phyloP scores from a whole-genome alignment of 2,329 filamentous ascomycete species.

The Akanthomyces lecanii region DNA sequence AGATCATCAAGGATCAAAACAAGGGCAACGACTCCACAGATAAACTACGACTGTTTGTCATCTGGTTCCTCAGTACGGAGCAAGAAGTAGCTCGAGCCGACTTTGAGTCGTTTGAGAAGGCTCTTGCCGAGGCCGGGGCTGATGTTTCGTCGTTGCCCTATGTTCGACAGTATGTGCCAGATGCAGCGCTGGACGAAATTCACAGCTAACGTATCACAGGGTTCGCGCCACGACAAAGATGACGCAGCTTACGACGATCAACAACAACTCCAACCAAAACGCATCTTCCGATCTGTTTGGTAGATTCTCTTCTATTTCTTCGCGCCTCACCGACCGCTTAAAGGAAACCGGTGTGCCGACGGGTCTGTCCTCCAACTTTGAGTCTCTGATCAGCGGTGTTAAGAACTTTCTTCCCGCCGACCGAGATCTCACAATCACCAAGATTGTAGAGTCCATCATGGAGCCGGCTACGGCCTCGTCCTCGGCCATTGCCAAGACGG shows the following conservation, averaged over 20 bases:
- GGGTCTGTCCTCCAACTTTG: slow-evolving; percentile 71
- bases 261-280: slow-evolving; percentile 63
- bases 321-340: slow-evolving; percentile 86
- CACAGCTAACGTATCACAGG: slow-evolving; percentile 38
- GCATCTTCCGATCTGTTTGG: slow-evolving; percentile 78
- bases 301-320: slow-evolving; percentile 87
- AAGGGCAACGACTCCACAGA: slow-evolving; percentile 83
- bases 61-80: slow-evolving; percentile 95
- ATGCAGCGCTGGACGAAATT: not conserved
- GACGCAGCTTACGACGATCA: slow-evolving; percentile 94
- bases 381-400: slow-evolving; percentile 89
- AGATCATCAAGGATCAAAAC: slow-evolving; percentile 73
- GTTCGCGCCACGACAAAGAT: slow-evolving; percentile 94
- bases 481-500: slow-evolving; percentile 91
- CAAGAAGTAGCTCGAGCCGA: slow-evolving; percentile 79
- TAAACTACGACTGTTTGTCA: slow-evolving; percentile 90
- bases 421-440: slow-evolving; percentile 92
- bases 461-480: slow-evolving; percentile 86
- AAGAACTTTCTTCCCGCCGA: slow-evolving; percentile 98
- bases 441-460: slow-evolving; percentile 98
- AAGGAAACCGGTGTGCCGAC: slow-evolving; percentile 81
- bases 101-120: slow-evolving; percentile 81
- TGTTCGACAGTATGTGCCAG: slow-evolving; percentile 66
- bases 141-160: slow-evolving; percentile 79
- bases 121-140: slow-evolving; percentile 69